Base-by-base conservation (phyloP, 2,329 filamentous ascomycete genomes). In the Exophiala bonariae region DNA sequence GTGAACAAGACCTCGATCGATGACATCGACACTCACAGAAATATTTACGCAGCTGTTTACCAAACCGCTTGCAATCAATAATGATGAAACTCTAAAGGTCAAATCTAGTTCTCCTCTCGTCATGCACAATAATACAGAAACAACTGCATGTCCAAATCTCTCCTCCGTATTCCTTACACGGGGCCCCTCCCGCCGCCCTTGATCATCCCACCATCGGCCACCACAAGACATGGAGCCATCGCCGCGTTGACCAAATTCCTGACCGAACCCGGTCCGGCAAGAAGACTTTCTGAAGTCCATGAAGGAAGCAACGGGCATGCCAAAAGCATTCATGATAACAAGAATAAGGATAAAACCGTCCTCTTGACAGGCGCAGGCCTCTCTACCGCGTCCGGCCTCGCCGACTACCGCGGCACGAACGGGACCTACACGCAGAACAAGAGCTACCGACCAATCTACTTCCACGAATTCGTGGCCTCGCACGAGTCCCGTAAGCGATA, bases 401-500 rank as follows among this genome's bases (percentile, higher is more conserved):
- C 92, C 22, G 93, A 99, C 69, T 99, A 99, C 67, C 79, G 93
- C 45, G 93, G 93, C 16, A 77, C 81, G 41, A 87, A 91, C 56
- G 93, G 93, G 52, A 97, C 92, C 7, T 99, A 99, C 65, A 85
- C 89, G 34, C 78, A 93, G 62, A 97, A 97, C 72, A 89, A 87
- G 71, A 82, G 81, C 11, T 96, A 95, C 64, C 82, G 87, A 2
- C 93, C 92, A 23, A 95, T 96, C 57, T 99, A 95, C 72, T 91
- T 87, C 67, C 83, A 89, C 66, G 93, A 99, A 66, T 99, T 97
- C 63, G 69, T 89, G 34, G 73, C 78, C 37, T 87, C 75, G 55
- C 92, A 97, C 68, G 88, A 91, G 65, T 83, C 87, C 10, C 77
- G 93, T 56, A 93, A 96, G 68, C 77, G 93, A 52, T 99, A 99